Evolutionary conservation across 2,329 filamentous ascomycete genomes (phyloP), one percentile per base, ranked within the genome.

Genomic region (Aspergillus pseudonomiae): DNA sequence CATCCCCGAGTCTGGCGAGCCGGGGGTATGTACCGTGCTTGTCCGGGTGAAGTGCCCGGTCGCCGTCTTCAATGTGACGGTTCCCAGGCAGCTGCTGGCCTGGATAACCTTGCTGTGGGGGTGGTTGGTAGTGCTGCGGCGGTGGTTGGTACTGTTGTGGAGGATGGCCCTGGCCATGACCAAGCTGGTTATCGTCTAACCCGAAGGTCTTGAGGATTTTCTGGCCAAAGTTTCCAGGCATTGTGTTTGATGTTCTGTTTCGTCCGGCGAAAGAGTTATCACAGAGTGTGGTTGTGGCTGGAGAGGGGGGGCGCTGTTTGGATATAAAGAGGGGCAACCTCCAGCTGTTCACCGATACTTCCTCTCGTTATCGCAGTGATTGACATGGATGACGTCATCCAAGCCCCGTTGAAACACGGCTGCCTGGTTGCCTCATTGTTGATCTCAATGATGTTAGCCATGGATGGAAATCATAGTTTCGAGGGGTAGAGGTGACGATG

Each of bases 11-110:
- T 7, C 77, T 77, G 45, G 79, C 78, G 5, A 84, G 75, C 14
- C 82, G 82, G 1, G 82, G 81, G 63, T 84, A 84, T 1, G 82
- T 83, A 55, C 81, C 82, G 12, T 69, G 69, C 3, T 74, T 69
- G 50, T 79, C 72, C 7, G 79, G 73, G 26, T 77, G 72, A n/a
- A 79, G 65, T 26, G 66, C 61, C 45, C 74, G 75, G 54, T 78
- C 76, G 36, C 77, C 75, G 26, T 75, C 65, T 63, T 76, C 71
- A 61, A 78, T 65, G 39, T 71, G 32, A n/a, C 70, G 67, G 4
- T 64, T 69, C 24, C 69, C 72, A 21, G 65, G 65, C 4, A 69
- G 58, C 30, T 65, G 65, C 30, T 65, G 65, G 11, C 43, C 54
- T 10, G 58, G 60, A 12, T 60, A 43, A 2, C 50, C 14, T 1